Conservation (phyloP, 1,284 basidiomycete species). For the Jaminaea rosea region DNA sequence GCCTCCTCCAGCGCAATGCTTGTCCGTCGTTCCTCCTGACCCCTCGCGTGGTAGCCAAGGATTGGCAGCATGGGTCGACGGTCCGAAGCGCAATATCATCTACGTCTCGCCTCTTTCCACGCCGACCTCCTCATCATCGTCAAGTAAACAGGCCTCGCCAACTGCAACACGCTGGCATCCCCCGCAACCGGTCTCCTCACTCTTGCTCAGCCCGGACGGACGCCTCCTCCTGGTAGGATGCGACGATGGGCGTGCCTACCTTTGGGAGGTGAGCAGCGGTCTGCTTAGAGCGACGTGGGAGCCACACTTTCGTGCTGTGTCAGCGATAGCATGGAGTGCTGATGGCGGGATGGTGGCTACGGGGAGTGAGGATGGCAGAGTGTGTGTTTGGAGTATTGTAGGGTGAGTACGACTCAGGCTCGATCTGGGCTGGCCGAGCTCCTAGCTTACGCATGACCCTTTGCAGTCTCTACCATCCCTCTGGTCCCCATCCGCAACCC, state of each 20-base stretch:
- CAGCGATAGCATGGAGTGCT: neutral
- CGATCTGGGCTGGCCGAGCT: too few species aligned
- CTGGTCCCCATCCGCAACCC: neutral
- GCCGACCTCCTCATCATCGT: neutral
- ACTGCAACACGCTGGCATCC: neutral
- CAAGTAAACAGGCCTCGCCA: neutral
- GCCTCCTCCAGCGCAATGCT: conserved; percentile 41
- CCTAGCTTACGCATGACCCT: too few species aligned
- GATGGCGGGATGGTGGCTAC: neutral
- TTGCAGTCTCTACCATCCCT: neutral
- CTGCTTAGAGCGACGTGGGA: neutral
- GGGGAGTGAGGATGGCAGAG: neutral
- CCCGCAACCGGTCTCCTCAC: neutral
- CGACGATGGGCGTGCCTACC: neutral
- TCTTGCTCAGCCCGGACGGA: neutral
- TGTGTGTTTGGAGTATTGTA: neutral
- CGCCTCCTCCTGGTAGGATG: neutral
- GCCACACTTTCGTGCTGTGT: neutral
- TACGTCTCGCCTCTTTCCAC: neutral
- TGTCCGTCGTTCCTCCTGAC: neutral
- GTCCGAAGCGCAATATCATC: neutral
- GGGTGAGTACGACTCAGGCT: too few species aligned
- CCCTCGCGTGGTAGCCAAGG: neutral
- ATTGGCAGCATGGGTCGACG: neutral
- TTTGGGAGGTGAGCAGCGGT: neutral